Percentiles rank a stretch among this genome's conserved stretches.
Evolutionary conservation across 371 early-diverging fungal genomes (phyloP).

Genomic region (Circinella minor): DNA sequence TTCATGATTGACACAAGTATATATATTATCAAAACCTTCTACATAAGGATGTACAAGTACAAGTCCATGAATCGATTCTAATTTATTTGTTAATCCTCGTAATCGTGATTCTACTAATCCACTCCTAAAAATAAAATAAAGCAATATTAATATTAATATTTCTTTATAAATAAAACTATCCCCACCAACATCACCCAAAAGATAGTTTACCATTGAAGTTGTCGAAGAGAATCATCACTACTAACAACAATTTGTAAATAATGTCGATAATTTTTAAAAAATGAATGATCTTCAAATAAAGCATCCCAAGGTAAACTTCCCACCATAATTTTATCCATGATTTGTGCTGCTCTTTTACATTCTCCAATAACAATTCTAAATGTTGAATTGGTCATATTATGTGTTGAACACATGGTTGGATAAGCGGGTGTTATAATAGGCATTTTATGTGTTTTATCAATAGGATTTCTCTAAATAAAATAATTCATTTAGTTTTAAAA

Average conservation of each 20-base stretch:
- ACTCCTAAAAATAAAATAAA: too few relatives aligned
- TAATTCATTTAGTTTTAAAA: too few relatives aligned
- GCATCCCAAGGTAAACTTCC: constrained; percentile 61
- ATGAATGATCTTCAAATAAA: constrained; percentile 88
- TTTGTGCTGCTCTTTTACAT: constrained; percentile 74
- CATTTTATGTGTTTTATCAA: constrained; percentile 95
- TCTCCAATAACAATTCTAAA: constrained; percentile 88
- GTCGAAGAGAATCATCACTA: constrained; percentile 72
- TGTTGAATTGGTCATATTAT: constrained; percentile 97
- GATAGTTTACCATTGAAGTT: constrained; percentile 75
- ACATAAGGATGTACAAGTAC: constrained; percentile 90
- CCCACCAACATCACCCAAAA: too few relatives aligned
- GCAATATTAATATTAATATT: too few relatives aligned
- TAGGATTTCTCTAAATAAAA: constrained; percentile 67
- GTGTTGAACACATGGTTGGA: constrained; percentile 99
- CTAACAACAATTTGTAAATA: constrained; percentile 94
- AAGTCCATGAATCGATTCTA: constrained; percentile 86
- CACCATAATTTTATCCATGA: constrained; percentile 76
- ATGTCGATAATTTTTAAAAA: constrained; percentile 89
- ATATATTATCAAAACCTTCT: constrained; percentile 80
- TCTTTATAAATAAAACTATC: too few relatives aligned
- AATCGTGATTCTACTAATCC: constrained; percentile 96
- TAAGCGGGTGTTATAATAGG: constrained; percentile 99
- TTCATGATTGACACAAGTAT: constrained; percentile 62
- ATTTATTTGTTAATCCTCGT: constrained; percentile 86